phyloP scores from a whole-genome alignment of 345 rosid species.

The Eucalyptus globulus region DNA sequence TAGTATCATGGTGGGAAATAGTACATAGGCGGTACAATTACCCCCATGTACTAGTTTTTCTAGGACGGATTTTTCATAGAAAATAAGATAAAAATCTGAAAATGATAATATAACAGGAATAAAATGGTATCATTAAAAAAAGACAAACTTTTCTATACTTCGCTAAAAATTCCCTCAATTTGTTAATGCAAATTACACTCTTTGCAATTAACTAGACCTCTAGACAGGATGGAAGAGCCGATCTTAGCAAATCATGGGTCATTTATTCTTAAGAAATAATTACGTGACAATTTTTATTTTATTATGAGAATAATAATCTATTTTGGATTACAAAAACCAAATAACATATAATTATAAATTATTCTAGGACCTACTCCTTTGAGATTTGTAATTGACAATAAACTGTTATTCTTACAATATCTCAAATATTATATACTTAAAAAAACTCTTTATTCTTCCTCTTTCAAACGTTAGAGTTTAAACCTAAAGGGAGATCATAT shows the following conservation, averaged over 20 bases:
- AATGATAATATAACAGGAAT: accelerated
- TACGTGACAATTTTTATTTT: too few species aligned
- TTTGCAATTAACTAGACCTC: background rate
- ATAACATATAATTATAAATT: too few species aligned
- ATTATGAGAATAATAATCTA: too few species aligned
- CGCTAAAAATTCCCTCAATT: background rate
- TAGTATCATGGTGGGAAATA: background rate
- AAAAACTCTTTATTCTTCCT: background rate
- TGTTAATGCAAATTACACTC: background rate
- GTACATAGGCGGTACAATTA: background rate
- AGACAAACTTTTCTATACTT: background rate
- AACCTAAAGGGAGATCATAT: background rate
- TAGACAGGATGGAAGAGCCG: background rate
- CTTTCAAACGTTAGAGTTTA: background rate
- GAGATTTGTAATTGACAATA: too few species aligned
- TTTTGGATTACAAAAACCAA: accelerated
- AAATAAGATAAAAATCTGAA: too few species aligned
- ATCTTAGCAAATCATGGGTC: background rate
- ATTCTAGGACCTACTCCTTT: too few species aligned
- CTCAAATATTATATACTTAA: accelerated
- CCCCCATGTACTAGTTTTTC: too few species aligned
- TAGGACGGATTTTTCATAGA: too few species aligned
- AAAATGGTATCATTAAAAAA: accelerated
- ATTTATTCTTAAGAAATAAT: background rate
- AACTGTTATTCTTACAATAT: accelerated